Evolutionary conservation across 2,329 filamentous ascomycete species (phyloP).

Genomic region (Penicillium vulpinum): DNA sequence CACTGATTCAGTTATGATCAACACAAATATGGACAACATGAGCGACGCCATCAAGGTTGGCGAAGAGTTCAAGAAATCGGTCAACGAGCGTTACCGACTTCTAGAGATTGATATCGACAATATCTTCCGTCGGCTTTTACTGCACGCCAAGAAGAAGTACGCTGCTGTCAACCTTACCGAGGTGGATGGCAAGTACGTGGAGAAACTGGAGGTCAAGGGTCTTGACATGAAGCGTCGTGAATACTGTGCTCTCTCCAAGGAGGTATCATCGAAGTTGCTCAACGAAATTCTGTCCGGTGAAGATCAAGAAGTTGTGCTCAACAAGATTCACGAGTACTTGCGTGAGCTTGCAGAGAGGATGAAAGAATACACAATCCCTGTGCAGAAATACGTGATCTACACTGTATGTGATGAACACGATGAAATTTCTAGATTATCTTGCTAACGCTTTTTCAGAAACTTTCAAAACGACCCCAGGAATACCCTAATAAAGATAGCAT

Average conservation of each 20-base stretch:
- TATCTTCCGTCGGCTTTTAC: constrained; percentile 84
- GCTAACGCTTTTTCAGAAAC: constrained; percentile 57
- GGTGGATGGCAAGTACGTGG: constrained; percentile 81
- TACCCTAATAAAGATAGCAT: constrained; percentile 94
- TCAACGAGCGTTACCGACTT: constrained; percentile 89
- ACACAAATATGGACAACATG: constrained; percentile 93
- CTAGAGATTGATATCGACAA: constrained; percentile 99
- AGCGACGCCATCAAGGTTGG: constrained; percentile 88
- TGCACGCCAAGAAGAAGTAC: constrained; percentile 99
- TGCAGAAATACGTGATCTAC: constrained; percentile 93
- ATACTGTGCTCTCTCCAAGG: constrained; percentile 93
- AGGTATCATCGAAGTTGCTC: constrained; percentile 85
- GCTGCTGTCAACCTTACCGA: constrained; percentile 93
- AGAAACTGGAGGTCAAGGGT: constrained; percentile 97
- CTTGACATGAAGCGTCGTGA: constrained; percentile 97
- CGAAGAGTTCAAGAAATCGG: constrained; percentile 88
- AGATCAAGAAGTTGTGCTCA: constrained; percentile 82
- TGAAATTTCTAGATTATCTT: not conserved
- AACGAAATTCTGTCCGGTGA: constrained; percentile 93
- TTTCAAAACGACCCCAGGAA: constrained; percentile 88
- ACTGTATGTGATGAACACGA: constrained; percentile 54
- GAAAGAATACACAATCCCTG: constrained; percentile 73
- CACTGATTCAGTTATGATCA: constrained; percentile 99
- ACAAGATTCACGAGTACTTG: constrained; percentile 90
- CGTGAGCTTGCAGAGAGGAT: constrained; percentile 82